Percentiles rank a stretch among this genome's conserved stretches.
These are phyloP conservation scores for Sporobolomyces phaffii DNA, from an alignment of 768 basidiomycete genomes.

Conservation along the genomic window DNA sequence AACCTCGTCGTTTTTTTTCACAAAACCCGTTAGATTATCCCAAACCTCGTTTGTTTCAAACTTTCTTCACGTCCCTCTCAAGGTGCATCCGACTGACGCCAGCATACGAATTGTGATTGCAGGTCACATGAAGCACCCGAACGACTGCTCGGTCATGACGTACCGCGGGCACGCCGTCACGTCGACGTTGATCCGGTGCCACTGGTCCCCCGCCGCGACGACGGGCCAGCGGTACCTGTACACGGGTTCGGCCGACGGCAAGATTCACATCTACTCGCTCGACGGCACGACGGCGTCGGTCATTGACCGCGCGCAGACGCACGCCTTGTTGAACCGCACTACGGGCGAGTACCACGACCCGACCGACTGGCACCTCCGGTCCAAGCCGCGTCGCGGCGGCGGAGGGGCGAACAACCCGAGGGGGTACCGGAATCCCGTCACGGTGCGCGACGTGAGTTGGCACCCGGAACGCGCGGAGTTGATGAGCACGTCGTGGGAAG, in stretches of 20 bases:
- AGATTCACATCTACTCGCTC: conserved; percentile 87
- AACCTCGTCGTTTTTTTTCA: too few relatives aligned
- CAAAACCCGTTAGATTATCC: conserved; percentile 1
- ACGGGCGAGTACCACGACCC: conserved; percentile 54
- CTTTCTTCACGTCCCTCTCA: not conserved
- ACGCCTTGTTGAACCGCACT: conserved; percentile 55
- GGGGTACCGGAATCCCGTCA: conserved; percentile 45
- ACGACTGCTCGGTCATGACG: conserved; percentile 51
- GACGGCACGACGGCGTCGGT: conserved; percentile 80
- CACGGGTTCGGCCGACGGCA: conserved; percentile 81
- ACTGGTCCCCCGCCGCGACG: conserved; percentile 88
- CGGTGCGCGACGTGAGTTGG: conserved; percentile 94
- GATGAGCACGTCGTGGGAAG: conserved; percentile 86
- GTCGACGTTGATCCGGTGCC: conserved; percentile 86
- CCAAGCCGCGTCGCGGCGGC: not conserved
- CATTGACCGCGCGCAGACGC: conserved; percentile 69
- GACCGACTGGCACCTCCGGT: conserved; percentile 51
- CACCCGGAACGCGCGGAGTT: conserved; percentile 82
- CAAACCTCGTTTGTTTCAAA: conserved; percentile 8
- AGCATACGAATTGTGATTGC: not conserved
- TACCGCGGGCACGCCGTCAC: conserved; percentile 87
- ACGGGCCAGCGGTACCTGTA: conserved; percentile 89
- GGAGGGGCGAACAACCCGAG: conserved; percentile 40
- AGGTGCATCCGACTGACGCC: not conserved
- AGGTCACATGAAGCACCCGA: conserved; percentile 28